phyloP scores from a whole-genome alignment of 1,139 yeast species.

The Zygosaccharomyces pseudobailii region DNA sequence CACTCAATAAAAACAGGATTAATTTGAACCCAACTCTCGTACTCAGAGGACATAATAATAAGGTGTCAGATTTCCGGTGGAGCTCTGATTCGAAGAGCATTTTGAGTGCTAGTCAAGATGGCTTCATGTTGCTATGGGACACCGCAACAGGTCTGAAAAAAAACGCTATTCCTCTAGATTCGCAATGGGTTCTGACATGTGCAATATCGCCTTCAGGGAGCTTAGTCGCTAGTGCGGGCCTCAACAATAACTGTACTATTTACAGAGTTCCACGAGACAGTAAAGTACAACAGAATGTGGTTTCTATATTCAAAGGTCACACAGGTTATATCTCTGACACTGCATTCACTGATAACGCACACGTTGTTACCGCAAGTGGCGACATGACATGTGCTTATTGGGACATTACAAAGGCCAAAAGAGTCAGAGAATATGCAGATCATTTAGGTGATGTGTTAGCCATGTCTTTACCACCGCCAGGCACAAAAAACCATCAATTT shows the following conservation, averaged over 20 bases:
- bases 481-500: slow-evolving; percentile 37
- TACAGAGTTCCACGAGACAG: slow-evolving; percentile 44
- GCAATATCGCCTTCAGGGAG: slow-evolving; percentile 64
- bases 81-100: slow-evolving; percentile 53
- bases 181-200: slow-evolving; percentile 76
- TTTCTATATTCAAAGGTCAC: slow-evolving; percentile 67
- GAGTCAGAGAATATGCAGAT: slow-evolving; percentile 56
- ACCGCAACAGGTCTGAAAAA: slow-evolving; percentile 66
- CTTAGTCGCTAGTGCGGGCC: slow-evolving; percentile 74
- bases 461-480: slow-evolving; percentile 36
- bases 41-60: slow-evolving; percentile 70
- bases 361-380: slow-evolving; percentile 71
- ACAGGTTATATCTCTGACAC: slow-evolving; percentile 77
- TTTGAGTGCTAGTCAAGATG: slow-evolving; percentile 81
- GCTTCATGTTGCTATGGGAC: slow-evolving; percentile 82
- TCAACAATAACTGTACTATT: slow-evolving; percentile 73
- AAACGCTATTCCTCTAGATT: slow-evolving; percentile 63
- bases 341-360: slow-evolving; percentile 53
- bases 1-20: slow-evolving; percentile 21
- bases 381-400: slow-evolving; percentile 78
- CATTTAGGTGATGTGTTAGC: slow-evolving; percentile 79
- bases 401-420: slow-evolving; percentile 65
- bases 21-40: slow-evolving; percentile 39
- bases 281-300: slow-evolving; percentile 43
- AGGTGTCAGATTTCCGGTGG: slow-evolving; percentile 69